These are phyloP conservation scores for Lunularia cruciata DNA, from an alignment of 225 moss, liverwort and hornwort genomes.

Conservation along the genomic window DNA sequence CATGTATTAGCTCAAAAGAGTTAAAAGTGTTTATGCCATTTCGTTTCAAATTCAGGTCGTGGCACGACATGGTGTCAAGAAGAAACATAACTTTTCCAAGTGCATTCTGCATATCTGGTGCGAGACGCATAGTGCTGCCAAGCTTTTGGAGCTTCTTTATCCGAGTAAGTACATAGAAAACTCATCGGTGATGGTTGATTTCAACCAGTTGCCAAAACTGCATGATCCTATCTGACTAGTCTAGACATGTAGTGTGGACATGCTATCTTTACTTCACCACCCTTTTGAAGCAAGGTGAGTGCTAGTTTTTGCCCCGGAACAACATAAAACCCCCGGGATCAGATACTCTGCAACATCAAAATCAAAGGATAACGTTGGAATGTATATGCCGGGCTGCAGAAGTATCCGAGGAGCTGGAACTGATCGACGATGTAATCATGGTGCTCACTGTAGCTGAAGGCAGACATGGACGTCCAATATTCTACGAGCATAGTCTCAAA, in stretches of 20 bases:
- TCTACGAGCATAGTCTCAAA: slow-evolving; percentile 51
- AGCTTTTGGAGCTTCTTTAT: slow-evolving; percentile 40
- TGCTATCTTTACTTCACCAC: neutral
- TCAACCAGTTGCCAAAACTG: too few species aligned
- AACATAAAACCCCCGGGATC: too few species aligned
- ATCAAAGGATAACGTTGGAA: too few species aligned
- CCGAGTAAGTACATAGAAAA: too few species aligned
- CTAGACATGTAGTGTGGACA: too few species aligned
- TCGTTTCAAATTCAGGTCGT: slow-evolving; percentile 71
- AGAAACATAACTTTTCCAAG: slow-evolving; percentile 58
- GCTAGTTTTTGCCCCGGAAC: neutral
- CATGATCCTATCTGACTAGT: too few species aligned
- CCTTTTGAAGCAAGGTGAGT: neutral
- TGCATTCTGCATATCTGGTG: slow-evolving; percentile 81
- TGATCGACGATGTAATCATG: slow-evolving; percentile 56
- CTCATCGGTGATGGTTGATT: too few species aligned
- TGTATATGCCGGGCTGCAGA: too few species aligned
- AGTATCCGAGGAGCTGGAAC: slow-evolving; percentile 48
- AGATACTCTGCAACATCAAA: too few species aligned
- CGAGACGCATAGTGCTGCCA: slow-evolving; percentile 61
- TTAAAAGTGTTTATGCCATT: too few species aligned
- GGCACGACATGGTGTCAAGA: slow-evolving; percentile 61
- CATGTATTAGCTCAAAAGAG: too few species aligned
- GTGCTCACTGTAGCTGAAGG: slow-evolving; percentile 75
- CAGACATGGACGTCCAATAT: slow-evolving; percentile 52